Evolutionary conservation across 805 yeast genomes (phyloP), one percentile per base, ranked within the genome.

Genomic region (Nakazawaea ishiwadae): DNA sequence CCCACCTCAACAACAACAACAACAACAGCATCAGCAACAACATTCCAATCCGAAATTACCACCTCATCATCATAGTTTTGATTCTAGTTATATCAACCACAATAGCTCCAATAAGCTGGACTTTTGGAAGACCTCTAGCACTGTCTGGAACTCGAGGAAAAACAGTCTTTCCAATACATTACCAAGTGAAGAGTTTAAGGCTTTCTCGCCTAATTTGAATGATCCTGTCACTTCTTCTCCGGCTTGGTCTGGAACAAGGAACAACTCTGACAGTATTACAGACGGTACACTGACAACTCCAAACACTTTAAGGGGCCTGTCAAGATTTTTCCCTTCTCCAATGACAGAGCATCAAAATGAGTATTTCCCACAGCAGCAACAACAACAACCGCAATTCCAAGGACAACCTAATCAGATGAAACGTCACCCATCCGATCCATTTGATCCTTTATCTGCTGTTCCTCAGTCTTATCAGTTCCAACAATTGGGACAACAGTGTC

Each of bases 251-350:
- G n/a, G 26, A 6, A 19, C 37, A 12, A 35, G 39, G 27, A 15
- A 32, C 20, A 39, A 35, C 32, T 31, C 31, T 17, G 39, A 40
- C 1, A 6, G 24, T 4, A 10, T 20, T 5, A n/a, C 29, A 16
- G 29, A 40, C 16, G 16, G 12, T 12, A 16, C 37, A 10, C 31
- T 36, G 32, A 27, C 37, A n/a, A 54, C 58, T 4, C 54, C 59
- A 8, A 46, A 44, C 5, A 43, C 47, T 27, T 50, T 49, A 28
- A 44, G 62, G 16, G 45, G 42, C 3, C 55, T 56, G 51, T 57
- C 66, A 4, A 45, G 67, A 19, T 62, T 62, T 38, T 62, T 62
- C 39, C 68, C 68, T 3, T 58, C 62, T 26, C 66, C 66, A 3
- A 38, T 48, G 4, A 28, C 46, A 6, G 61, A 55, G 17, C 55